Base-by-base conservation (phyloP, 2,329 filamentous ascomycete species). In the Aphanocladium album region DNA sequence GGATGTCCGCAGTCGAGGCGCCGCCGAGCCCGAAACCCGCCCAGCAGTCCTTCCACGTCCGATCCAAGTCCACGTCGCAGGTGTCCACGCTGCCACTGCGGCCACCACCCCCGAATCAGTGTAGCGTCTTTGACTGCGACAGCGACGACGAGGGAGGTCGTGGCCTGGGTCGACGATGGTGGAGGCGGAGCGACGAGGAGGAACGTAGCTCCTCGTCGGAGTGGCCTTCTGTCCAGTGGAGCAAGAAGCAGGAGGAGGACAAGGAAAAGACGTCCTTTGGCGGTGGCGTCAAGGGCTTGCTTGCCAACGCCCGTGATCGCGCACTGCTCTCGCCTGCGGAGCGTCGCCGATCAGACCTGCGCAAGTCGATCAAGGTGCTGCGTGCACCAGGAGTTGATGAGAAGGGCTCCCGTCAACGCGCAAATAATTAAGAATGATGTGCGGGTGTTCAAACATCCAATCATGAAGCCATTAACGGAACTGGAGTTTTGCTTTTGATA, bases 331-430 rank as follows among this genome's bases (percentile, higher is more conserved):
- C 64, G 4, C 69, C 67, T 45, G 67, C 68, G 17, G 74, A 78
- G 56, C 70, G 68, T 63, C 67, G 72, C 62, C 67, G 73, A 23
- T 70, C 72, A 37, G 69, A 71, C 25, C 63, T 79, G 51, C 72
- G 72, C 65, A 71, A 69, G 45, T 72, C 71, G 23, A 77, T 77
- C 56, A 70, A 69, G 56, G 68, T 74, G 59, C 64, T 77, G 35
- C 68, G 68, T n/a, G 70, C 71, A 53, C 64, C 62, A 39, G 60
- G 45, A 19, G 35, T 33, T 14, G 52, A 41, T 9, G 35, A 53
- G 50, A 21, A 4, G 46, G 37, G 33, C 7, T 25, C 17, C n/a
- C 41, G 47, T 33, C 5, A 5, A n/a, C 17, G 2, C 27, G 47
- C 8, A 3, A 51, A 25, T 30, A 39, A 39, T 6, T 39, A 33